Base-by-base conservation (phyloP, 306 rosid genomes). In the Sicyos edulis region DNA sequence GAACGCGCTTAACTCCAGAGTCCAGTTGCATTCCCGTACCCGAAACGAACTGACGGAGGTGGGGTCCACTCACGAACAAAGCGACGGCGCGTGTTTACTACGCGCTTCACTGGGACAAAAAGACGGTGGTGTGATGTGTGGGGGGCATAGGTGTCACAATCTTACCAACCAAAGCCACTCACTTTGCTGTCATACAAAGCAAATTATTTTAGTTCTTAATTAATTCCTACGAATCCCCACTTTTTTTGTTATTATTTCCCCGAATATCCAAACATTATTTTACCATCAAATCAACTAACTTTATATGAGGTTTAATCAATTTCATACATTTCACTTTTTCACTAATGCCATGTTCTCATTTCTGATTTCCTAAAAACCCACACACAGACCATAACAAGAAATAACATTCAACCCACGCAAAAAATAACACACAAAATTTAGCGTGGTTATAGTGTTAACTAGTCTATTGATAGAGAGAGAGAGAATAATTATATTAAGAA, bases 21-120 rank as follows among this genome's bases (percentile, higher is more conserved):
- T n/a, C n/a, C n/a, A n/a, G n/a, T n/a, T 86, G 90, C 90, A 82
- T 77, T 82, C 88, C 86, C 76, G 89, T 77, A 74, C 80, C 82
- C 75, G 82, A 65, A 78, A 17, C 77, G 73, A 80, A 80, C 73
- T 83, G 92, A 81, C 87, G 74, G 8, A 62, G 42, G 56, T 66
- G 79, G 80, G 86, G 86, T 10, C 82, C 57, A 62, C 6, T 20
- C 22, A 0, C 3, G 5, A n/a, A 26, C 20, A 6, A 6, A 10
- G 17, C 44, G 65, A 53, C 34, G 84, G 89, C 80, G 91, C 85
- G 86, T 86, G 81, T 55, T 0, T 0, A 0, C 24, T 2, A 72
- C 67, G 55, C 76, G 0, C 67, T 22, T 5, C 17, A 1, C 0
- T 3, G 29, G 5, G 3, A 17, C 70, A 19, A 17, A 0, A 5